Evolutionary conservation across 352 stramenopile genomes (phyloP).

Genomic region (Phytopythium aichiense): DNA sequence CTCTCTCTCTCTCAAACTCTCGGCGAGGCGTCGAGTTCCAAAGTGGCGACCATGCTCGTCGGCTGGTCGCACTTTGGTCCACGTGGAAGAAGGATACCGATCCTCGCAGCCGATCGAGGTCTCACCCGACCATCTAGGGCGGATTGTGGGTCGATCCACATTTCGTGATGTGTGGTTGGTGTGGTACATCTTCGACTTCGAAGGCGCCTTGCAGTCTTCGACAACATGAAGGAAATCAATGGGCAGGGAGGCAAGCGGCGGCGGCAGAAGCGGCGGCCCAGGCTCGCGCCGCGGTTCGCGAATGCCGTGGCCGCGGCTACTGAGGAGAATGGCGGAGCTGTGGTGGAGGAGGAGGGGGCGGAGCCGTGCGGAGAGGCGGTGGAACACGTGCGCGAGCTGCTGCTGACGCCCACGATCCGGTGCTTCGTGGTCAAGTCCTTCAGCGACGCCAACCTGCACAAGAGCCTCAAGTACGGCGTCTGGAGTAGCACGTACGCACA

Average conservation of each 20-base stretch:
- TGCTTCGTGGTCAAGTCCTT: constrained; percentile 87
- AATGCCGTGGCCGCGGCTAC: neutral
- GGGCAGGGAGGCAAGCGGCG: neutral
- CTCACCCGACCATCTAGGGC: neutral
- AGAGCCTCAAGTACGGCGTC: constrained; percentile 80
- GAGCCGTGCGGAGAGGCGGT: constrained; percentile 20
- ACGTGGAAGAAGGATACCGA: neutral
- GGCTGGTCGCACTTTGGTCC: neutral
- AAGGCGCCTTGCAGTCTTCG: too few relatives aligned
- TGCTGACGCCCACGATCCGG: constrained; percentile 55
- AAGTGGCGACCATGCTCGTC: neutral
- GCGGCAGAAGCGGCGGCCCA: constrained; percentile 23
- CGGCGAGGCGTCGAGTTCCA: too few relatives aligned
- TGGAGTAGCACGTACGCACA: constrained; percentile 76
- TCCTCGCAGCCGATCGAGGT: too few relatives aligned
- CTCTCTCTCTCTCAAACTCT: too few relatives aligned
- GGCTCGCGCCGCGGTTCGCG: constrained; percentile 48
- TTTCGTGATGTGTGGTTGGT: neutral
- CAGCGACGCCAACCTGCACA: constrained; percentile 83
- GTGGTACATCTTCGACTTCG: too few relatives aligned
- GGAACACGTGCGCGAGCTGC: constrained; percentile 46
- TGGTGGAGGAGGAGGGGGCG: too few relatives aligned
- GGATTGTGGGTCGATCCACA: neutral
- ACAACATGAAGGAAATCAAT: neutral
- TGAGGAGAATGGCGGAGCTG: too few relatives aligned